Evolutionary conservation across 176 grass and related monocot genomes (phyloP), one percentile per base, ranked within the genome.

Genomic region (Paspalum vaginatum): DNA sequence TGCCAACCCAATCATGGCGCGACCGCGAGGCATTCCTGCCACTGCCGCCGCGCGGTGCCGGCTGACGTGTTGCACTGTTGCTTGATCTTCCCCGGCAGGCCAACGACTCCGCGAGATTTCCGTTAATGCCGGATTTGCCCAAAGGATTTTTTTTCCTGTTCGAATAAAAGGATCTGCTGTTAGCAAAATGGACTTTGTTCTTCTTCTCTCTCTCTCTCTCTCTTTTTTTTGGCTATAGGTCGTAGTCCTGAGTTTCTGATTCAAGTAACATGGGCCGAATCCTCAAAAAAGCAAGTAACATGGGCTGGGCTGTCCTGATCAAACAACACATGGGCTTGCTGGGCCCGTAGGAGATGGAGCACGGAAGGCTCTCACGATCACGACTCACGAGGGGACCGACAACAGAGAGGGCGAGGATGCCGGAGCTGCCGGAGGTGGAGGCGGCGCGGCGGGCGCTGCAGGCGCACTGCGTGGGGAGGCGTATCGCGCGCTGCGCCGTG

Each of bases 401-500:
- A 0, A 52, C 53, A 8, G 21, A 11, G 6, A 9, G 12, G 5
- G 55, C 13, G 47, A 43, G 7, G 80, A 94, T 97, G 94, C 94
- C 94, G 60, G 94, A 97, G 72, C 80, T 97, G 14, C 94, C 91
- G 84, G 94, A 94, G 85, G 94, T 94, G 82, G 89, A 97, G 89
- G 87, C 85, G 79, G 91, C 94, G 52, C 82, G 94, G 83, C 87
- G 94, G 51, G 94, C 91, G 79, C 79, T 97, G 62, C 79, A 97
- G 85, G 72, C 71, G 71, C 85, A 91, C 87, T 94, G 91, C 89
- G 85, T 88, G 47, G 94, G 91, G 6, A 82, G 89, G 71, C 81
- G 85, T 78, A 97, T 97, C 72, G 32, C 15, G 65, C 70, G 87
- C 49, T 97, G 89, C 66, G 78, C 76, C 42, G 89, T 92, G 14